Percentiles rank a stretch among this genome's conserved stretches.
These are phyloP conservation scores for Coniophora puteana DNA, from an alignment of 1,284 basidiomycete genomes.

Conservation along the genomic window DNA sequence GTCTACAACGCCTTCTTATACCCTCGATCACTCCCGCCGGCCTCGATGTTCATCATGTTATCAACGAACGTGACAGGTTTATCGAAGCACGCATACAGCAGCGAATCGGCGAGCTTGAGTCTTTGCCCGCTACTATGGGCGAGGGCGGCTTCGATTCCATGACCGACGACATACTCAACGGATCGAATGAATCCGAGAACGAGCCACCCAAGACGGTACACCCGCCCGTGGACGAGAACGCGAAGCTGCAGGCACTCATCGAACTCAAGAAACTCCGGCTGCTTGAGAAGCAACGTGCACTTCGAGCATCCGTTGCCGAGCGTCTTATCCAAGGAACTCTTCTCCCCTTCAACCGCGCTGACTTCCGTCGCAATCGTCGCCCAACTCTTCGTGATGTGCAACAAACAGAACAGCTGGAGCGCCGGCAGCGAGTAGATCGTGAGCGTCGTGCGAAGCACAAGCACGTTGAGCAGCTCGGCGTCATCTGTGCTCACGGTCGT, in stretches of 20 bases:
- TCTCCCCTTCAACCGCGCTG: constrained; percentile 86
- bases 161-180: constrained; percentile 41
- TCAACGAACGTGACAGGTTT: constrained; percentile 90
- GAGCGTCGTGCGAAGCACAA: constrained; percentile 95
- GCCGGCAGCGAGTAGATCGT: constrained; percentile 89
- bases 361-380: constrained; percentile 88
- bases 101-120: constrained; percentile 87
- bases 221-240: constrained; percentile 41
- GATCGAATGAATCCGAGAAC: constrained; percentile 42
- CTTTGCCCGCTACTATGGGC: constrained; percentile 79
- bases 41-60: constrained; percentile 87
- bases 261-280: constrained; percentile 93
- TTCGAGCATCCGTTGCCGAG: constrained; percentile 86
- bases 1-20: constrained; percentile 79
- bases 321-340: constrained; percentile 89
- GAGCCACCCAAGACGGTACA: constrained; percentile 24
- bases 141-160: constrained; percentile 67
- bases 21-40: constrained; percentile 92
- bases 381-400: constrained; percentile 89
- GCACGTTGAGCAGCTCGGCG: constrained; percentile 90
- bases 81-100: constrained; percentile 89
- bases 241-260: constrained; percentile 88
- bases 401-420: constrained; percentile 87
- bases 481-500: constrained; percentile 86
- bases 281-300: constrained; percentile 84